Conservation (phyloP, 495 filamentous ascomycete species). For the Penicillium flavigenum region DNA sequence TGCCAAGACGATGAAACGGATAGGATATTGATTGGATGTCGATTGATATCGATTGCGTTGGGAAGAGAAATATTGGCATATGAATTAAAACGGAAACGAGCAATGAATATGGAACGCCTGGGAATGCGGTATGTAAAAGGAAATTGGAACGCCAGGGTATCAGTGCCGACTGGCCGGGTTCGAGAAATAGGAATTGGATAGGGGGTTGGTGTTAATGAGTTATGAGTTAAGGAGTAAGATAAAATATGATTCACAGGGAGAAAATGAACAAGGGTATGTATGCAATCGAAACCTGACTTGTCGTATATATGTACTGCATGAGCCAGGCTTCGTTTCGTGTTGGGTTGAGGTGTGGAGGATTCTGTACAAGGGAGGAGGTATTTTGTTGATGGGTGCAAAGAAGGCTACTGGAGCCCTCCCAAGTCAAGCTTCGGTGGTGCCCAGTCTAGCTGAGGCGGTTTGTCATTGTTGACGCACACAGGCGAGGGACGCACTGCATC, state of each 20-base stretch:
- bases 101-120: conserved; percentile 14
- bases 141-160: conserved; percentile 14
- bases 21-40: no score
- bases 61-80: neutral
- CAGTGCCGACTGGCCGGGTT: conserved; percentile 8
- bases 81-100: neutral
- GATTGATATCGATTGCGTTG: neutral
- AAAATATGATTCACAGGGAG: conserved; percentile 1
- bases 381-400: neutral
- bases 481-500: conserved; percentile 33
- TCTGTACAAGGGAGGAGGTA: conserved; percentile 15
- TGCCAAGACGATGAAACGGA: neutral
- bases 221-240: neutral
- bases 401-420: conserved; percentile 33
- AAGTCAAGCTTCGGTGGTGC: conserved; percentile 44
- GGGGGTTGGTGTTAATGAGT: neutral
- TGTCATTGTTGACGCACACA: conserved; percentile 36
- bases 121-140: conserved; percentile 1
- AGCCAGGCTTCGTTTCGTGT: conserved; percentile 1
- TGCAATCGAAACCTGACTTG: neutral
- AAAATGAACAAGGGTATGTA: conserved; percentile 5
- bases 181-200: neutral
- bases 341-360: neutral
- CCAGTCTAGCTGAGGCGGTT: conserved; percentile 45
- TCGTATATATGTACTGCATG: conserved; percentile 16